These are phyloP conservation scores for Plasmodium vivax DNA, from an alignment of 169 alveolate genomes.

Conservation along the genomic window DNA sequence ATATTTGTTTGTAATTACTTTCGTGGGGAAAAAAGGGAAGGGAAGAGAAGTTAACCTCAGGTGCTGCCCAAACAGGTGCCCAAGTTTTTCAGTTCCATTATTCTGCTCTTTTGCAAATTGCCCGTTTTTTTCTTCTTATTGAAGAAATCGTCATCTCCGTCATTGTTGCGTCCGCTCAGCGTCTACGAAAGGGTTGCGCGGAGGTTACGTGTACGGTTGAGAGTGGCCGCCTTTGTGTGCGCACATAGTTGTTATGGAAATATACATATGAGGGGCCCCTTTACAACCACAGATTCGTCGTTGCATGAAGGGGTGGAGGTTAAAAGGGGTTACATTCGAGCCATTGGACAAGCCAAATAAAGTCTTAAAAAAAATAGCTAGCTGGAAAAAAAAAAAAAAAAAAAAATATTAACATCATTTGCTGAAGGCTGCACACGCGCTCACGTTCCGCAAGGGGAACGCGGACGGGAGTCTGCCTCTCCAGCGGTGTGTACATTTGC, in stretches of 20 bases:
- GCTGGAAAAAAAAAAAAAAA: conserved; percentile 58
- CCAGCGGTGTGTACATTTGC: not conserved
- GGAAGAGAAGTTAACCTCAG: conserved; percentile 41
- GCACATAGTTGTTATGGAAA: not conserved
- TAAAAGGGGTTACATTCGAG: conserved; percentile 14
- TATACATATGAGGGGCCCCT: not conserved
- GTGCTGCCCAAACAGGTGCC: conserved; percentile 72
- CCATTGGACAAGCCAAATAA: conserved; percentile 48
- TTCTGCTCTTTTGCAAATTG: conserved; percentile 20
- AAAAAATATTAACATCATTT: not conserved
- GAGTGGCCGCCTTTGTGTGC: not conserved
- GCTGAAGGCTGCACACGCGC: not conserved
- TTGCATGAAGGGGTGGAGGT: not conserved
- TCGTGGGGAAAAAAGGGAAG: not conserved
- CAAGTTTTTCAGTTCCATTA: conserved; percentile 68
- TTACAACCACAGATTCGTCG: not conserved
- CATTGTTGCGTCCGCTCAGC: conserved; percentile 17
- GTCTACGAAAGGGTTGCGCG: not conserved
- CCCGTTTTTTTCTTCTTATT: conserved; percentile 43
- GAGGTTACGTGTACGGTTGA: not conserved
- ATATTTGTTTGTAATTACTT: conserved; percentile 21
- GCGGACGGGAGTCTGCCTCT: not conserved
- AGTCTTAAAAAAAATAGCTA: conserved; percentile 53
- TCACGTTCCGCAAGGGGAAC: not conserved
- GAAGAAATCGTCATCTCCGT: conserved; percentile 39